These are phyloP conservation scores for Brassica nigra DNA, from an alignment of 345 rosid genomes.

Conservation along the genomic window DNA sequence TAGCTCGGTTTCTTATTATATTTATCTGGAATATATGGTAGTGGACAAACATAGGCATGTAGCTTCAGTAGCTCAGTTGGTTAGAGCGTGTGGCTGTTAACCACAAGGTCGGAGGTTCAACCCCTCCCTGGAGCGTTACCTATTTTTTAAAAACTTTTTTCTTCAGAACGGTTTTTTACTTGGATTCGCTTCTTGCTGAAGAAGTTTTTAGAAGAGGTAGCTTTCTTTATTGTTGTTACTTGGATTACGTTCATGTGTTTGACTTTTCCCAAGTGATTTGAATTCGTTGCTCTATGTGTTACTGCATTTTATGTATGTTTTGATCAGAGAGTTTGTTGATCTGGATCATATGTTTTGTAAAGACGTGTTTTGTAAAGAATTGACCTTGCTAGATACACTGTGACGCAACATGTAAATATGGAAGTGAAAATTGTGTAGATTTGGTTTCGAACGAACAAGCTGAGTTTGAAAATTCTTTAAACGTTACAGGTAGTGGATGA, in stretches of 20 bases:
- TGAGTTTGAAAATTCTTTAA: background rate
- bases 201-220: background rate
- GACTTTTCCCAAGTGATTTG: background rate
- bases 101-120: slow-evolving; percentile 96
- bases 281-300: background rate
- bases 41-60: background rate
- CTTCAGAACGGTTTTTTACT: background rate
- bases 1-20: background rate
- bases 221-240: background rate
- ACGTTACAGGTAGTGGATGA: slow-evolving; percentile 47
- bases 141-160: background rate
- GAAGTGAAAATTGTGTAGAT: background rate
- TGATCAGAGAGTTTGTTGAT: background rate
- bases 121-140: slow-evolving; percentile 43
- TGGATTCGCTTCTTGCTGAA: background rate
- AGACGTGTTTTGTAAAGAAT: too few relatives aligned
- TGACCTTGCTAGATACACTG: too few relatives aligned
- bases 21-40: background rate
- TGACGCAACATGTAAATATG: slow-evolving; percentile 77
- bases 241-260: background rate
- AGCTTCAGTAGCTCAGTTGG: slow-evolving; percentile 62
- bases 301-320: background rate
- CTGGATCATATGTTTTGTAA: background rate
- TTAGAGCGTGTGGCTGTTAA: slow-evolving; percentile 96
- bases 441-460: background rate